Evolutionary conservation across 768 basidiomycete genomes (phyloP).

Genomic region (Gautieria morchelliformis): DNA sequence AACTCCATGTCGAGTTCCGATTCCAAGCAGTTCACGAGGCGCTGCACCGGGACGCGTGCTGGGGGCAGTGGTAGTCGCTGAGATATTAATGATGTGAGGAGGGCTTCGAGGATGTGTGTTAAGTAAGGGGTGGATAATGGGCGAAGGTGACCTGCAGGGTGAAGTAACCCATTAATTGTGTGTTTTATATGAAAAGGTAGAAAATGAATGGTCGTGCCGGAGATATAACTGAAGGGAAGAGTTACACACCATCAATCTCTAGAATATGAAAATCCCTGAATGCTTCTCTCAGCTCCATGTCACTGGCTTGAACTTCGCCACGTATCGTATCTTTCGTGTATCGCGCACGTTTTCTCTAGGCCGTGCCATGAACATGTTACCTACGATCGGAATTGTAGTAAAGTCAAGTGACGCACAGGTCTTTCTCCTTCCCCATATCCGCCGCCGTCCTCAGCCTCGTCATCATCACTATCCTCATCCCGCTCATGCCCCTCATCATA

Average conservation of each 20-base stretch:
- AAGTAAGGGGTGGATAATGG: conserved; percentile 64
- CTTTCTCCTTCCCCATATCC: conserved; percentile 16
- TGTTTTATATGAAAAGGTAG: too few species aligned
- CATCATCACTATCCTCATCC: conserved; percentile 16
- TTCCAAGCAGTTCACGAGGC: conserved; percentile 50
- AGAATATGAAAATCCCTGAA: conserved; percentile 65
- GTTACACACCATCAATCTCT: conserved; percentile 48
- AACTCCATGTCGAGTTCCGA: conserved; percentile 62
- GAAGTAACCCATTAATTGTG: too few species aligned
- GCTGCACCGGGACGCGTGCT: conserved; percentile 39
- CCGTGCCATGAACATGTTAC: not conserved
- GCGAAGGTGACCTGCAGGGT: conserved; percentile 50
- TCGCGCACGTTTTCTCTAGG: conserved; percentile 24
- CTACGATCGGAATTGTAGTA: not conserved
- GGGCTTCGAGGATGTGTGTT: conserved; percentile 57
- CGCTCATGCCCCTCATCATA: conserved; percentile 57
- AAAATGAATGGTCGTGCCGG: not conserved
- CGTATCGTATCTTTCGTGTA: conserved; percentile 56
- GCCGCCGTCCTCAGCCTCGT: conserved; percentile 17
- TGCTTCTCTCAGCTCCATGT: conserved; percentile 56
- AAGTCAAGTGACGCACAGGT: conserved; percentile 2
- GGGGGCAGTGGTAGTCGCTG: conserved; percentile 41
- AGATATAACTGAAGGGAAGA: not conserved
- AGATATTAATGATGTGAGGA: conserved; percentile 68
- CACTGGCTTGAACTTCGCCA: conserved; percentile 71